Evolutionary conservation across 192 early-diverging fungal genomes (phyloP), one percentile per base, ranked within the genome.

Genomic region (Backusella circina): DNA sequence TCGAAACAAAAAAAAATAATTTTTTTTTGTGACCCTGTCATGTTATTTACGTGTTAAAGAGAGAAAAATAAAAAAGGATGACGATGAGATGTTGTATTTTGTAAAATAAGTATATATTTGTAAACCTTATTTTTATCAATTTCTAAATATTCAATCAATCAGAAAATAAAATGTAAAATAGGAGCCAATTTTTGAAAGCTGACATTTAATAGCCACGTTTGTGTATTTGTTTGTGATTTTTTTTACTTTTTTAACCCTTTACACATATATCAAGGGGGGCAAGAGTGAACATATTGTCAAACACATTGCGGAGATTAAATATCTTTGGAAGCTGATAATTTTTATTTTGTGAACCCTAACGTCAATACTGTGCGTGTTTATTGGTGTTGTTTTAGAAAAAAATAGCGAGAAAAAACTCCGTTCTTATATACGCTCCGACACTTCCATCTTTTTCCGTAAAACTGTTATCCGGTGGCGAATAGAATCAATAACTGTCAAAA

Each of bases 401-500:
- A 57, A 26, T 26, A 26, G 9, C 2, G 51, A 26, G 23, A 57
- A 57, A 57, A 57, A 57, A 57, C 51, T 23, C 51, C 51, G 51
- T 57, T 41, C 7, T 69, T 35, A 38, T 69, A 26, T 18, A 33
- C 70, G 41, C 47, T 71, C 44, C 44, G 73, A 64, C 26, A 26
- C 36, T 33, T 67, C 65, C 66, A 73, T 73, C 64, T 78, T 78
- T 69, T 68, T 78, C 65, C 73, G 72, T 37, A 80, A 67, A 23
- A 73, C 75, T 15, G 65, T 26, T 33, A 80, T 70, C 7, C 79
- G 75, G 30, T 74, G 71, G 23, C 75, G 74, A 61, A 80, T 80
- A 26, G 79, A 80, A 33, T 76, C 75, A 50, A 80, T 73, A 65
- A 80, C 79, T 80, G 51, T 57, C 51, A 57, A 57, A 54, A 57